phyloP scores from a whole-genome alignment of 805 yeast genomes.

The Saccharomycopsis fibuligera region DNA sequence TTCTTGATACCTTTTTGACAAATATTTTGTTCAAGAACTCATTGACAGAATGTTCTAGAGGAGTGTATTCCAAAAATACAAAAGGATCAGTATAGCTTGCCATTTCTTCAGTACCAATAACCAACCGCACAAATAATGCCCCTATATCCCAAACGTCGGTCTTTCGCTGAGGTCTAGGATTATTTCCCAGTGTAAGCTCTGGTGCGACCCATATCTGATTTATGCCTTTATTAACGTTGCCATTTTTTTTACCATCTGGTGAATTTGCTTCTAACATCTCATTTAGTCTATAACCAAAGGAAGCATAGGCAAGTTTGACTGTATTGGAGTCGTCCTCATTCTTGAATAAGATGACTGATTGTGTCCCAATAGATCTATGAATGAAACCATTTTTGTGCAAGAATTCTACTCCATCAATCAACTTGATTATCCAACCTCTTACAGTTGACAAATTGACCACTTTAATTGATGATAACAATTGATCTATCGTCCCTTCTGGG shows the following conservation, averaged over 20 bases:
- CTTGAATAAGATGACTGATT: slow-evolving; percentile 48
- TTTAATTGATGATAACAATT: slow-evolving; percentile 60
- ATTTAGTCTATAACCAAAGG: slow-evolving; percentile 47
- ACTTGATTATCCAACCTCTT: slow-evolving; percentile 80
- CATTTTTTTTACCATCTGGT: slow-evolving; percentile 24
- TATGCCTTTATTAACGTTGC: slow-evolving; percentile 20
- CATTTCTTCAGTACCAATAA: slow-evolving; percentile 52
- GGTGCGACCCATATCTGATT: slow-evolving; percentile 68
- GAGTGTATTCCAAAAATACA: slow-evolving; percentile 47
- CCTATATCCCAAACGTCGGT: slow-evolving; percentile 95
- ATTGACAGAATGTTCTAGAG: slow-evolving; percentile 49
- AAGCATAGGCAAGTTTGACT: slow-evolving; percentile 54
- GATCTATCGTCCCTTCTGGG: slow-evolving; percentile 46
- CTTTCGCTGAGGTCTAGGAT: slow-evolving; percentile 56
- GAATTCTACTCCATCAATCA: slow-evolving; percentile 78
- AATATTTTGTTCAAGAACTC: slow-evolving; percentile 67
- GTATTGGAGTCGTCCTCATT: slow-evolving; percentile 45
- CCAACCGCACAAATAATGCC: slow-evolving; percentile 60
- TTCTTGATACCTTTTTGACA: slow-evolving; percentile 54
- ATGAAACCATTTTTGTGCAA: slow-evolving; percentile 79
- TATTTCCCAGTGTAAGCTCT: slow-evolving; percentile 41
- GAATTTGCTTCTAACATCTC: slow-evolving; percentile 35
- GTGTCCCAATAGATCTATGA: slow-evolving; percentile 62
- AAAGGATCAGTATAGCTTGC: slow-evolving; percentile 53
- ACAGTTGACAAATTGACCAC: slow-evolving; percentile 68